phyloP scores from a whole-genome alignment of 225 moss, liverwort and hornwort species.

The Thuidium tamariscinum region DNA sequence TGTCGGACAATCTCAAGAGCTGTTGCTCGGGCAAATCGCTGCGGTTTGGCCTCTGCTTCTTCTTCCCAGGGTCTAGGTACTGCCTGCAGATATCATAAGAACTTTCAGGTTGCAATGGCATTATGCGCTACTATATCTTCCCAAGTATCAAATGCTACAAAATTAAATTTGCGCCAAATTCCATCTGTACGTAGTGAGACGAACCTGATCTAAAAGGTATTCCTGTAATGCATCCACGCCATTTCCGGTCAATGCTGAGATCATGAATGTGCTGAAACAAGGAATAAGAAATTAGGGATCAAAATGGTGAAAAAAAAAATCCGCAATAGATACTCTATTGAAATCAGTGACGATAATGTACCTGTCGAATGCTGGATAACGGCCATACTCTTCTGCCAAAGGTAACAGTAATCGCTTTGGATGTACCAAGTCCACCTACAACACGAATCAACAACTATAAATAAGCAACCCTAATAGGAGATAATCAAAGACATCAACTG shows the following conservation, averaged over 20 bases:
- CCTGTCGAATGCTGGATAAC: constrained; percentile 76
- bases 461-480: background rate
- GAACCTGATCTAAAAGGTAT: constrained; percentile 77
- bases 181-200: background rate
- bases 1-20: constrained; percentile 95
- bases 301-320: background rate
- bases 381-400: constrained; percentile 73
- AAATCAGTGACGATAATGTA: background rate
- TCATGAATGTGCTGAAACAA: constrained; percentile 82
- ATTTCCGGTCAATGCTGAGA: constrained; percentile 76
- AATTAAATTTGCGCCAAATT: background rate
- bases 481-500: background rate
- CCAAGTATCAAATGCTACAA: background rate
- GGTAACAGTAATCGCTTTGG: constrained; percentile 80
- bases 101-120: background rate
- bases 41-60: constrained; percentile 59
- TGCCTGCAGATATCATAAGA: constrained; percentile 32
- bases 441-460: background rate
- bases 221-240: constrained; percentile 72
- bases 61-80: constrained; percentile 91
- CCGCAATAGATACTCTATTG: background rate
- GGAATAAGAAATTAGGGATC: background rate
- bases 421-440: constrained; percentile 72
- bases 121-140: background rate
- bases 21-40: constrained; percentile 52